A percentile compares a stretch with the other conserved stretches of the same genome.
These are phyloP conservation scores for Colletotrichum aenigma DNA, from an alignment of 2,329 filamentous ascomycete species.

Conservation along the genomic window DNA sequence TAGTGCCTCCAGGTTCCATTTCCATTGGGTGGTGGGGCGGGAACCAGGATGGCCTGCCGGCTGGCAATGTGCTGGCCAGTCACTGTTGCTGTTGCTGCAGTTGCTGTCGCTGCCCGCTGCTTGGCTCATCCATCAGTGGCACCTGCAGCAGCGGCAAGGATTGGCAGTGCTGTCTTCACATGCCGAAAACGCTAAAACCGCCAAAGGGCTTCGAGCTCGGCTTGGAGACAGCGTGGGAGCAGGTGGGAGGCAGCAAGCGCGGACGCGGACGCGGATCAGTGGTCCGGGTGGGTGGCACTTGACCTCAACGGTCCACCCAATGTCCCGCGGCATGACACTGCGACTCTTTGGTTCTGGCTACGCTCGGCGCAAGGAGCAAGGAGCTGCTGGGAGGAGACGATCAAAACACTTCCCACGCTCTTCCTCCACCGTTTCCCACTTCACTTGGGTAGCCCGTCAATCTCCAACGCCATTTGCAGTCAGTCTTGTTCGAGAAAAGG, in stretches of 20 bases:
- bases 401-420: background rate
- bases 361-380: background rate
- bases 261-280: background rate
- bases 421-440: background rate
- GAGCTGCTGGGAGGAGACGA: background rate
- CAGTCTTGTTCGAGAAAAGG: background rate
- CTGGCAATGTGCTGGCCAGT: background rate
- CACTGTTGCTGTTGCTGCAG: background rate
- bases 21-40: background rate
- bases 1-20: constrained; percentile 19
- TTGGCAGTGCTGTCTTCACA: constrained; percentile 8
- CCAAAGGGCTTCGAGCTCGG: background rate
- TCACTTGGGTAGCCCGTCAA: background rate
- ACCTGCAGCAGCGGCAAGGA: background rate
- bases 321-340: constrained; percentile 8
- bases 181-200: constrained; percentile 13
- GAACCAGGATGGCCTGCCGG: background rate
- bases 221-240: background rate
- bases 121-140: background rate
- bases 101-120: background rate
- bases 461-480: constrained; percentile 2
- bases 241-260: background rate
- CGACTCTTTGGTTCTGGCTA: background rate
- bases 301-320: constrained; percentile 14
- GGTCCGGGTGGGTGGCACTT: background rate